Conservation (phyloP, 805 yeast species). For the Helenozyma baotianmanensis region DNA sequence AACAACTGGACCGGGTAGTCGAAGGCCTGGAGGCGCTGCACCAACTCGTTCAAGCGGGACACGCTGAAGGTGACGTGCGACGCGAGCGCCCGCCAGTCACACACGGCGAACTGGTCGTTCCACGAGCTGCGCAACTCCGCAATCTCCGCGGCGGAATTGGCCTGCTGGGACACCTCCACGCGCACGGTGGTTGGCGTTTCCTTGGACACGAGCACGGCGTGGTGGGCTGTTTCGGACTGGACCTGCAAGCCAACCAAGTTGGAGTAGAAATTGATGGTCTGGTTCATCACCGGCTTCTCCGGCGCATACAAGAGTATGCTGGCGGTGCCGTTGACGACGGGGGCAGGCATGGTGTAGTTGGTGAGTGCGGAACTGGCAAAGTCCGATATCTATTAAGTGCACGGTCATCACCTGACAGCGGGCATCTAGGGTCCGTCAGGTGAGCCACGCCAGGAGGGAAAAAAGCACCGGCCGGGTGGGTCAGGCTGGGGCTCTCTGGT, state of each 20-base stretch:
- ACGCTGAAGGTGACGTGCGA: conserved; percentile 46
- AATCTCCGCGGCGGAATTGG: conserved; percentile 17
- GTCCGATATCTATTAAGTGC: conserved; percentile 4
- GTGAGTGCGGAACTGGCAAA: not conserved
- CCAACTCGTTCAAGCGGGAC: conserved; percentile 34
- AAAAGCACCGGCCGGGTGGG: too few relatives aligned
- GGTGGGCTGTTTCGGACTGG: conserved; percentile 17
- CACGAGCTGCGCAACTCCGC: conserved; percentile 10
- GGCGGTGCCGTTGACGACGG: conserved; percentile 55
- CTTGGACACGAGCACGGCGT: conserved; percentile 19
- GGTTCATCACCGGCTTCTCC: conserved; percentile 35
- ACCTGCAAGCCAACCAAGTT: conserved; percentile 32
- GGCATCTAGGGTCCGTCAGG: conserved; percentile 8
- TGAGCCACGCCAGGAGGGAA: too few relatives aligned
- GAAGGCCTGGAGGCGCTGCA: conserved; percentile 26
- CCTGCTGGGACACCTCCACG: conserved; percentile 14
- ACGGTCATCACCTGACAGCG: conserved; percentile 16
- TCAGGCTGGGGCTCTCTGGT: too few relatives aligned
- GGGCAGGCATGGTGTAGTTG: conserved; percentile 10
- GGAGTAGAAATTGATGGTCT: conserved; percentile 56
- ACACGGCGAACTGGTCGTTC: conserved; percentile 14
- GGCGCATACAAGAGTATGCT: conserved; percentile 52
- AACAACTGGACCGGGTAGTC: conserved; percentile 46
- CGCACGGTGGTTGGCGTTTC: conserved; percentile 20
- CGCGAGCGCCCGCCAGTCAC: conserved; percentile 49